Evolutionary conservation across 108 stramenopile genomes (phyloP), one percentile per base, ranked within the genome.

Genomic region (Skeletonema grethae): DNA sequence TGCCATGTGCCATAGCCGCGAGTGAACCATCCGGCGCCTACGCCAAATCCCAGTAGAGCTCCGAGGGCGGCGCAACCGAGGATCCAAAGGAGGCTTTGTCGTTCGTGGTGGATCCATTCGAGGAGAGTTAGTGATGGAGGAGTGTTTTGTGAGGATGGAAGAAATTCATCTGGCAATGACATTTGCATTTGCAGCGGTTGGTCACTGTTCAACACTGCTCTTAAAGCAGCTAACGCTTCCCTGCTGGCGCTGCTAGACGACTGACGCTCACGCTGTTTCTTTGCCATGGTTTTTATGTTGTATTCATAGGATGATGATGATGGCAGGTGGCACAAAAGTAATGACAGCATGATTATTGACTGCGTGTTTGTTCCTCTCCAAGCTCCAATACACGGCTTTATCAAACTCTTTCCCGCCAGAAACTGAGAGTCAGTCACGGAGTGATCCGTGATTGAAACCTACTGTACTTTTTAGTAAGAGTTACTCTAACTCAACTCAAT

Each of bases 11-110:
- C 79, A 65, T 53, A 46, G 8, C 79, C 81, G 34, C 82, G 77
- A 15, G 87, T 85, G 28, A 91, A 64, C 55, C 71, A 80, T 11
- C 90, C 88, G 31, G 75, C 72, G 5, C 90, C 90, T 20, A 87
- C 67, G 15, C 77, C 85, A 67, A 91, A 88, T 22, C 88, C 90
- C 10, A 91, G 30, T 4, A 91, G 41, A 5, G 66, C 67, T 31
- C 86, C 88, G 29, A 88, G 13, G 58, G 68, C 12, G 7, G 83
- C 85, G 64, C 84, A 87, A 4, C 63, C 81, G 39, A 82, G 29
- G 0, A 91, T 74, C 86, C 90, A 88, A 0, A 76, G 3, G 41
- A 90, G 38, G 11, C 87, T 71, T 30, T 90, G 82, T 1, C 75
- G 86, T 77, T 90, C 85, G 61, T 69, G 43, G 15, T 73, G 35